Conservation (phyloP, 2,329 filamentous ascomycete genomes). For the Monilinia fructigena region DNA sequence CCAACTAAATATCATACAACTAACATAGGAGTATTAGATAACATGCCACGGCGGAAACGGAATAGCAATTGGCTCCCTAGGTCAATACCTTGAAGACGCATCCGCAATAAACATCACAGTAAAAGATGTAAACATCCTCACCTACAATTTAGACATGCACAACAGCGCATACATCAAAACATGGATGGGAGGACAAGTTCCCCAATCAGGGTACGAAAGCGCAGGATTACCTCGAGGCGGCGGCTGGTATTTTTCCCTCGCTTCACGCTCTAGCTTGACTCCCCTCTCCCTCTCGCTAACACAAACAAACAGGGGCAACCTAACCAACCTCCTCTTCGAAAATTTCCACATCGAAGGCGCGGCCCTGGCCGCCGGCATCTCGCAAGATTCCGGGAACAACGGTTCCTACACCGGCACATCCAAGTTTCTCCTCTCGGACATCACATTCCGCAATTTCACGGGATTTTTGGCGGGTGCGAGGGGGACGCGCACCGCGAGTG, state of each 20-base stretch:
- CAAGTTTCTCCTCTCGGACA: slow-evolving; percentile 50
- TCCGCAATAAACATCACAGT: slow-evolving; percentile 51
- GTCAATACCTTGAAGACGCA: slow-evolving; percentile 55
- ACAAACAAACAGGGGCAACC: slow-evolving; percentile 42
- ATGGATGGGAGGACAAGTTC: slow-evolving; percentile 51
- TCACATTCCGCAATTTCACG: slow-evolving; percentile 52
- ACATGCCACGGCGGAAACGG: slow-evolving; percentile 55
- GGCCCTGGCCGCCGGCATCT: slow-evolving; percentile 46
- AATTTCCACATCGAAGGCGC: slow-evolving; percentile 52
- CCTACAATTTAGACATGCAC: slow-evolving; percentile 49
- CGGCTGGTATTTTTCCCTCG: slow-evolving; percentile 44
- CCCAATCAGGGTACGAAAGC: slow-evolving; percentile 50
- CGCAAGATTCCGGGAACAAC: slow-evolving; percentile 51
- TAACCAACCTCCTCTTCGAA: slow-evolving; percentile 51
- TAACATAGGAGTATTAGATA: slow-evolving; percentile 25
- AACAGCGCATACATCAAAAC: slow-evolving; percentile 56
- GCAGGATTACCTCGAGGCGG: slow-evolving; percentile 50
- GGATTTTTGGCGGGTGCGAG: slow-evolving; percentile 45
- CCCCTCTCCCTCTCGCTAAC: background rate
- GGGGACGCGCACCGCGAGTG: slow-evolving; percentile 42
- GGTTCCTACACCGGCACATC: slow-evolving; percentile 49
- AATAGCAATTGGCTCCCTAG: slow-evolving; percentile 54
- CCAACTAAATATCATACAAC: no score
- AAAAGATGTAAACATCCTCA: slow-evolving; percentile 48
- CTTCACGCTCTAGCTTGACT: background rate